phyloP scores from a whole-genome alignment of 345 rosid species.

The Pseudoturritis turrita region DNA sequence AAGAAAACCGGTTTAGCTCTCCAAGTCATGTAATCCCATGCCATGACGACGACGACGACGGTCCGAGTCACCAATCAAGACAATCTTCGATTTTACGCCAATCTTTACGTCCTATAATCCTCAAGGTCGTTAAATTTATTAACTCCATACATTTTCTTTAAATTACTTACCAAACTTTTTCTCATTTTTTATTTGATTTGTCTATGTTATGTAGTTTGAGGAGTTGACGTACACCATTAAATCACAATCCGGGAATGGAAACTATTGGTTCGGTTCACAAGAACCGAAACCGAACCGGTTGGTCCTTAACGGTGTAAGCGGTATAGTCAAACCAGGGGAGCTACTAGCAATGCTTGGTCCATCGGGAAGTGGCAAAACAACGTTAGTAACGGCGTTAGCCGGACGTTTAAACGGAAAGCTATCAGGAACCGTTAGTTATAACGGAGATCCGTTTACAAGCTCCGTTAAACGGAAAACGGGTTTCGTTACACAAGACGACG shows the following conservation, averaged over 20 bases:
- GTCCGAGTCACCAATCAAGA: constrained; percentile 29
- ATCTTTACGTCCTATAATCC: constrained; percentile 58
- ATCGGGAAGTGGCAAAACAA: constrained; percentile 92
- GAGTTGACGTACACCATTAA: constrained; percentile 55
- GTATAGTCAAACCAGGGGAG: constrained; percentile 82
- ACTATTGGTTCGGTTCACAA: constrained; percentile 33
- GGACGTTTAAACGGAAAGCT: constrained; percentile 74
- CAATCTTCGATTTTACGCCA: constrained; percentile 46
- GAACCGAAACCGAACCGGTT: constrained; percentile 51
- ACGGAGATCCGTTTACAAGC: constrained; percentile 61
- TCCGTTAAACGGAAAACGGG: constrained; percentile 74
- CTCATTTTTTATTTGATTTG: background rate
- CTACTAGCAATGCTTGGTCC: constrained; percentile 94
- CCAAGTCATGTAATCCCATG: constrained; percentile 39
- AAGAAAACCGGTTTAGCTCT: constrained; percentile 43
- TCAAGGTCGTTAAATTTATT: constrained; percentile 43
- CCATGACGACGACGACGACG: constrained; percentile 27
- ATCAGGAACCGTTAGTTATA: constrained; percentile 63
- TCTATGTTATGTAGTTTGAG: constrained; percentile 54
- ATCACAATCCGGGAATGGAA: constrained; percentile 27
- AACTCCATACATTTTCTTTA: background rate
- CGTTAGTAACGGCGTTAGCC: constrained; percentile 73
- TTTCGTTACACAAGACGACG: constrained; percentile 80
- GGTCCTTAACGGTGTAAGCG: constrained; percentile 71
- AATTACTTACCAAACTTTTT: background rate